These are phyloP conservation scores for Stylosanthes scabra DNA, from an alignment of 331 rosid species.

Conservation along the genomic window DNA sequence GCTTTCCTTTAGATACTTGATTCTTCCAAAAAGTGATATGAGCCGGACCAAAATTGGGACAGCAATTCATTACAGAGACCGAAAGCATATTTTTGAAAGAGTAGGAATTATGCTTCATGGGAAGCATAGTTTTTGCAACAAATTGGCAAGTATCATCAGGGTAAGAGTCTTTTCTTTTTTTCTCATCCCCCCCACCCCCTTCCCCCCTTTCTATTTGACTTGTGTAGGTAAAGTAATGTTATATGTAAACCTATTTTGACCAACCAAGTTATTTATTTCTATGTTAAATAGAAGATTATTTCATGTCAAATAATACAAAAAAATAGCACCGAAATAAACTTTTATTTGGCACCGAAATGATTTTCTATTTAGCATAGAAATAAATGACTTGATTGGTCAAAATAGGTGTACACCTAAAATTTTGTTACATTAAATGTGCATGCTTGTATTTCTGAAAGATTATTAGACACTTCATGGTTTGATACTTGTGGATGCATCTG, in stretches of 20 bases:
- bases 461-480: neutral
- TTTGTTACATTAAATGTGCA: slow-evolving; percentile 7
- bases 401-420: too few relatives aligned
- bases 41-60: slow-evolving; percentile 43
- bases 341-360: too few relatives aligned
- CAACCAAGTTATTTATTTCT: too few relatives aligned
- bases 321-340: too few relatives aligned
- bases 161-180: slow-evolving; percentile 40
- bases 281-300: too few relatives aligned
- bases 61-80: slow-evolving; percentile 37
- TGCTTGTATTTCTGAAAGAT: neutral
- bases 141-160: slow-evolving; percentile 64
- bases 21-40: slow-evolving; percentile 58
- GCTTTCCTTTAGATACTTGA: slow-evolving; percentile 61
- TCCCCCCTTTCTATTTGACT: slow-evolving; percentile 10
- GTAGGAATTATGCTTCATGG: slow-evolving; percentile 90
- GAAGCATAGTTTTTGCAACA: slow-evolving; percentile 74
- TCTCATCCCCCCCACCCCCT: neutral
- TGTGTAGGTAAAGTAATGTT: neutral
- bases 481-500: neutral
- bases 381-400: too few relatives aligned
- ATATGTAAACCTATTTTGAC: too few relatives aligned
- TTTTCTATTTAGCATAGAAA: too few relatives aligned
- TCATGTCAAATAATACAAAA: too few relatives aligned
- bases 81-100: slow-evolving; percentile 58